Percentiles rank a stretch among this genome's conserved stretches.
Conservation (phyloP, 805 yeast species). For the Clavispora vitiphila region DNA sequence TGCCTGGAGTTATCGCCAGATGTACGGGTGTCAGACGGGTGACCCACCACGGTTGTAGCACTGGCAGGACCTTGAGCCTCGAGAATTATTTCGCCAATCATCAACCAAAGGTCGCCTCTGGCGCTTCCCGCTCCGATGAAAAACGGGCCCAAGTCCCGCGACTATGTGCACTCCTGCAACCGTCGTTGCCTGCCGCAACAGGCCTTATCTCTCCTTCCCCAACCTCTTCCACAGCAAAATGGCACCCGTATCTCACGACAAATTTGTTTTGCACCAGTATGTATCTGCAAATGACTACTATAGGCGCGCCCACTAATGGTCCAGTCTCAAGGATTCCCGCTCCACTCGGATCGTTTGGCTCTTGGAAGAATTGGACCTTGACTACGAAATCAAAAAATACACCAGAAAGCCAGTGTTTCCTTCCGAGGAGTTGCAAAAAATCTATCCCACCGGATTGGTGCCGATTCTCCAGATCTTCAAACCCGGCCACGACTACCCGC, state of each 20-base stretch:
- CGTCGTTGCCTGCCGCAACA: too few species aligned
- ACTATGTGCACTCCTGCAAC: too few species aligned
- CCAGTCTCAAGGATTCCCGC: constrained; percentile 31
- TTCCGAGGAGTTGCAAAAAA: constrained; percentile 25
- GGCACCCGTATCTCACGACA: constrained; percentile 5
- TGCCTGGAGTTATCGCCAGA: too few species aligned
- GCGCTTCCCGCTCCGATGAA: too few species aligned
- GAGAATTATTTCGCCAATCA: too few species aligned
- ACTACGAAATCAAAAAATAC: constrained; percentile 30
- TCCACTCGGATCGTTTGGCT: constrained; percentile 36
- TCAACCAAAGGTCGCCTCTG: too few species aligned
- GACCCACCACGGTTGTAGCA: too few species aligned
- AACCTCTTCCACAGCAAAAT: background rate
- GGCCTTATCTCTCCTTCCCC: too few species aligned
- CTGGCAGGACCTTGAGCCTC: too few species aligned
- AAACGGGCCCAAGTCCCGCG: too few species aligned
- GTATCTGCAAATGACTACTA: too few species aligned
- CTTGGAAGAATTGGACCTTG: constrained; percentile 29
- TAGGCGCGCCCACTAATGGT: background rate
- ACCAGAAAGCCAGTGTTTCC: constrained; percentile 27
- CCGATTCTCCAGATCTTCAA: constrained; percentile 21
- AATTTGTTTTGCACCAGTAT: constrained; percentile 21
- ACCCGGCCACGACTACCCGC: constrained; percentile 5
- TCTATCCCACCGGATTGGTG: constrained; percentile 36
- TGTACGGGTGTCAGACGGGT: too few species aligned